Evolutionary conservation across 2,329 filamentous ascomycete species (phyloP).

Genomic region (Diaporthe caulivora): DNA sequence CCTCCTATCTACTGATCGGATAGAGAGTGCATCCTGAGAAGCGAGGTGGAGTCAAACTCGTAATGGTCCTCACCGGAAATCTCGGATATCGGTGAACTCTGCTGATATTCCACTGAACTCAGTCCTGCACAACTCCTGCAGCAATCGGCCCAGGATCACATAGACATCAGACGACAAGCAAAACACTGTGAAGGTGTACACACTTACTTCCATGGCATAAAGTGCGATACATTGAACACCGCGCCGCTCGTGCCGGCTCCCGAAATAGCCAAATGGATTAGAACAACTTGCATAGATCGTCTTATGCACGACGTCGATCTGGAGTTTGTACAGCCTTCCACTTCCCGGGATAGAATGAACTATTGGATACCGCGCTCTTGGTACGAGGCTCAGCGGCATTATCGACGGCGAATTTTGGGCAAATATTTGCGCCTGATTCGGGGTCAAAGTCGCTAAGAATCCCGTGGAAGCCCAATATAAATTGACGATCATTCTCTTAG

Average conservation of each 20-base stretch:
- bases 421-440: not conserved
- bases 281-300: not conserved
- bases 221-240: slow-evolving; percentile 4
- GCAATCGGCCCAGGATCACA: not conserved
- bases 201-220: slow-evolving; percentile 12
- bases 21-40: not conserved
- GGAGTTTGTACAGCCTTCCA: not conserved
- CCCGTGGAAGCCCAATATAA: not conserved
- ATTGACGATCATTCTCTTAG: not conserved
- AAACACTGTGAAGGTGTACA: not conserved
- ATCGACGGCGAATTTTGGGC: not conserved
- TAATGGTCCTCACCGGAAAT: not conserved
- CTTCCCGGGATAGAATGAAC: not conserved
- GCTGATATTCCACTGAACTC: not conserved
- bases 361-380: not conserved
- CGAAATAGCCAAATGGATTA: not conserved
- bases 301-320: not conserved
- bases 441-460: not conserved
- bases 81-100: slow-evolving; percentile 23
- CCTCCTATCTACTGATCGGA: not conserved
- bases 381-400: not conserved
- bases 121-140: not conserved
- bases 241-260: not conserved
- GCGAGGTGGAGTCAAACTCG: not conserved
- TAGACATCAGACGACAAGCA: slow-evolving; percentile 16